phyloP scores from a whole-genome alignment of 352 stramenopile species.

The Blastocystis sp. region DNA sequence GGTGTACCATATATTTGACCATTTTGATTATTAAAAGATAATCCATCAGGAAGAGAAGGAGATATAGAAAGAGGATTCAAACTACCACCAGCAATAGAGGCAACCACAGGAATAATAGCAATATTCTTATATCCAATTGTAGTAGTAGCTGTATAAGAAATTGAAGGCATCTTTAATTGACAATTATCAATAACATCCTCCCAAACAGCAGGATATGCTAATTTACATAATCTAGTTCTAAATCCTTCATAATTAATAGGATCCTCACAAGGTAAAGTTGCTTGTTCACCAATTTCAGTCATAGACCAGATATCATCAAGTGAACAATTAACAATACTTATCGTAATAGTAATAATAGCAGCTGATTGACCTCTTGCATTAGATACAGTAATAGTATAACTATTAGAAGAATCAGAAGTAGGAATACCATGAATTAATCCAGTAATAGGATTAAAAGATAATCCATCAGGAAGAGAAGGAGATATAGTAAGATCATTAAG shows the following conservation, averaged over 20 bases:
- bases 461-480: constrained; percentile 12
- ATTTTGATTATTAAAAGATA: constrained; percentile 19
- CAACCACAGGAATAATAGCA: constrained; percentile 24
- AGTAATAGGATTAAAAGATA: constrained; percentile 25
- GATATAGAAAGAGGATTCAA: constrained; percentile 15
- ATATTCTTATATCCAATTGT: constrained; percentile 26
- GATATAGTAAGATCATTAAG: constrained; percentile 14
- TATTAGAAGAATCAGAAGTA: constrained; percentile 1
- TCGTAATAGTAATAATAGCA: constrained; percentile 19
- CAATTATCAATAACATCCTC: constrained; percentile 12
- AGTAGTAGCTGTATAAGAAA: constrained; percentile 9
- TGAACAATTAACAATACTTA: not conserved
- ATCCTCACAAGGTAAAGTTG: constrained; percentile 1
- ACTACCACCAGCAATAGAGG: not conserved
- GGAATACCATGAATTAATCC: constrained; percentile 20
- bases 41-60: constrained; percentile 12
- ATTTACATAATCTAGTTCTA: constrained; percentile 8
- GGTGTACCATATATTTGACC: constrained; percentile 21
- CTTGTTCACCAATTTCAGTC: constrained; percentile 24
- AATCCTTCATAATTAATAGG: constrained; percentile 5
- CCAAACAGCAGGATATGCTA: constrained; percentile 10
- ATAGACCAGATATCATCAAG: constrained; percentile 9
- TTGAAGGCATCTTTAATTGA: constrained; percentile 10
- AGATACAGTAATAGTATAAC: constrained; percentile 15
- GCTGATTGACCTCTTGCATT: constrained; percentile 17